Evolutionary conservation across 192 early-diverging fungal genomes (phyloP).

Genomic region (Irineochytrium annulatum): DNA sequence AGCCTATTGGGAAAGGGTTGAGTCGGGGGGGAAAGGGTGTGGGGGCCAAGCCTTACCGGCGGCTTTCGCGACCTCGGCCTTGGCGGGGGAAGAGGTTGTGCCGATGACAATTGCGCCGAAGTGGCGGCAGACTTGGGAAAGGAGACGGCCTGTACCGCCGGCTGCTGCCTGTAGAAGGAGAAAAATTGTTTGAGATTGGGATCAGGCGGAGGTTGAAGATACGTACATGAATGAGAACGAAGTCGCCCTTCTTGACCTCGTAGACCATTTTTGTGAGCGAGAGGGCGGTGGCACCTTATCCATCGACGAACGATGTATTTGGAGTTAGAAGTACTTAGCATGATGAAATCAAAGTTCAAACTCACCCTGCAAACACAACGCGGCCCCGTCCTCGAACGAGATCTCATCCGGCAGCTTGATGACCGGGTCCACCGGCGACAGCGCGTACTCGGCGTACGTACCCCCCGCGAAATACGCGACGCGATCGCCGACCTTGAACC

Average conservation of each 20-base stretch:
- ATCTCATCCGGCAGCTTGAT: constrained; percentile 44
- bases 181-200: not conserved
- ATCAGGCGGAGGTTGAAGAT: not conserved
- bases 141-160: constrained; percentile 78
- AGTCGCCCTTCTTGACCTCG: constrained; percentile 66
- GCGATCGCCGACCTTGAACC: constrained; percentile 72
- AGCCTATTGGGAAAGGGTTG: constrained; percentile 8
- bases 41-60: not conserved
- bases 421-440: constrained; percentile 15
- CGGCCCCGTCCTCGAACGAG: constrained; percentile 58
- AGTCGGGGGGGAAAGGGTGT: not conserved
- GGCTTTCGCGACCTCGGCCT: constrained; percentile 41
- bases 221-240: constrained; percentile 69
- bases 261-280: constrained; percentile 67
- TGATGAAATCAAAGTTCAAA: not conserved
- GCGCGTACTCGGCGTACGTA: constrained; percentile 76
- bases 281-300: constrained; percentile 66
- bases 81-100: constrained; percentile 69
- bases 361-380: constrained; percentile 66
- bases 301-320: too few relatives aligned
- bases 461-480: constrained; percentile 67
- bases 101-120: constrained; percentile 86
- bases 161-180: constrained; percentile 67
- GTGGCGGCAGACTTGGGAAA: constrained; percentile 71
- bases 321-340: not conserved